Evolutionary conservation across 2,329 filamentous ascomycete genomes (phyloP), one percentile per base, ranked within the genome.

Genomic region (Fusarium heterosporum): DNA sequence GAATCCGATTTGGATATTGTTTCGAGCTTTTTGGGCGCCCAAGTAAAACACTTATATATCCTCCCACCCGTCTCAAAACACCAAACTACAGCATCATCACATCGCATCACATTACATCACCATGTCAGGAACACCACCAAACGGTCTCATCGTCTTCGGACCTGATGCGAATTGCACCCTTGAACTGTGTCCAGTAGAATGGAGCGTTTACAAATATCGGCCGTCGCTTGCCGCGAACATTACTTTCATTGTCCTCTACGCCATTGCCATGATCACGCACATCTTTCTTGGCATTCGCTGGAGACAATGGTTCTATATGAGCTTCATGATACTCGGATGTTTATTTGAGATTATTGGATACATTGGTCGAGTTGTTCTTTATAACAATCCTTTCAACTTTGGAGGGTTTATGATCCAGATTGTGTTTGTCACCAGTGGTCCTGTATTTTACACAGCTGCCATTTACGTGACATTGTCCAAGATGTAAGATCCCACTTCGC

Each of bases 401-500:
- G 69, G 74, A 1, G 87, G 83, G 0, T 91, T 91, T 72, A 81
- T 90, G 68, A 82, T 90, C 8, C 87, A 91, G 74, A 89, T 90
- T 64, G 73, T 69, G 75, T 79, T 72, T 52, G 72, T 79, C 25
- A 89, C 86, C 0, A 70, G 59, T 7, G 78, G 74, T 0, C 78
- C 78, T 11, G 77, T 79, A 0, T 79, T 75, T 19, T 79, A 88
- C 81, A 64, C 85, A 9, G 88, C 88, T 2, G 86, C 86, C 30
- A 86, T 91, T 53, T 91, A 91, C 71, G 82, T 91, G 28, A 89
- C 86, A 13, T 79, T 90, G 6, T 75, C 76, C 36, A 78, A 77
- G 65, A 75, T 73, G 78, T 80, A 43, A 67, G 75, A 16, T 13
- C 9, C 8, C 14, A 0, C 2, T 45, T 4, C 4, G 4, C 6